Percentiles rank a stretch among this genome's conserved stretches.
Conservation (phyloP, 1,284 basidiomycete genomes). For the Mycena sp. region DNA sequence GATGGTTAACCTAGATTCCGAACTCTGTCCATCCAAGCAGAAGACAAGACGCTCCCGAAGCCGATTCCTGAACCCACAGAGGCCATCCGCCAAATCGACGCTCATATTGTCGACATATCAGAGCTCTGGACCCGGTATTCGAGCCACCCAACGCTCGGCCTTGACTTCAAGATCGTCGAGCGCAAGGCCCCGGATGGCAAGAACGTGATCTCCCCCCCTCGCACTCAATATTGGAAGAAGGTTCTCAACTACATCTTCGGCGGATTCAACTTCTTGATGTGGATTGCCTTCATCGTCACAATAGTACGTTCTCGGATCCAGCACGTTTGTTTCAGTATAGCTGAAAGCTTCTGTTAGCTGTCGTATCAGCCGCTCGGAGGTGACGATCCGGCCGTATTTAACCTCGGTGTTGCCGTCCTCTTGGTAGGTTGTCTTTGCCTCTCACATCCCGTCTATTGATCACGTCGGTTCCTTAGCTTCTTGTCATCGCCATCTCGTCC, state of each 20-base stretch:
- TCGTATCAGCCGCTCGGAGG: slow-evolving; percentile 57
- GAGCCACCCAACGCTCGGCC: slow-evolving; percentile 52
- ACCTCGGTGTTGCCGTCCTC: slow-evolving; percentile 74
- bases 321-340: not conserved
- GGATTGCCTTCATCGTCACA: slow-evolving; percentile 59
- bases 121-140: slow-evolving; percentile 56
- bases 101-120: slow-evolving; percentile 52
- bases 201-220: slow-evolving; percentile 59
- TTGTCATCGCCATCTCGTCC: slow-evolving; percentile 69
- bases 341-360: slow-evolving; percentile 42
- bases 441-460: not conserved
- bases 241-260: slow-evolving; percentile 61
- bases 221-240: slow-evolving; percentile 58
- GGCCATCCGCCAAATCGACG: slow-evolving; percentile 56
- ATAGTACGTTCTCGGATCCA: slow-evolving; percentile 40
- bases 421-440: slow-evolving; percentile 68
- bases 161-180: slow-evolving; percentile 53
- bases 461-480: slow-evolving; percentile 34
- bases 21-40: slow-evolving; percentile 50
- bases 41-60: slow-evolving; percentile 33
- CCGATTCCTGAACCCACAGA: slow-evolving; percentile 42
- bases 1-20: slow-evolving; percentile 44
- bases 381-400: slow-evolving; percentile 58
- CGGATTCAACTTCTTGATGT: slow-evolving; percentile 63
- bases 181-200: slow-evolving; percentile 53